Evolutionary conservation across 1,139 yeast genomes (phyloP), one percentile per base, ranked within the genome.

Genomic region (Pichiaceae sp.): DNA sequence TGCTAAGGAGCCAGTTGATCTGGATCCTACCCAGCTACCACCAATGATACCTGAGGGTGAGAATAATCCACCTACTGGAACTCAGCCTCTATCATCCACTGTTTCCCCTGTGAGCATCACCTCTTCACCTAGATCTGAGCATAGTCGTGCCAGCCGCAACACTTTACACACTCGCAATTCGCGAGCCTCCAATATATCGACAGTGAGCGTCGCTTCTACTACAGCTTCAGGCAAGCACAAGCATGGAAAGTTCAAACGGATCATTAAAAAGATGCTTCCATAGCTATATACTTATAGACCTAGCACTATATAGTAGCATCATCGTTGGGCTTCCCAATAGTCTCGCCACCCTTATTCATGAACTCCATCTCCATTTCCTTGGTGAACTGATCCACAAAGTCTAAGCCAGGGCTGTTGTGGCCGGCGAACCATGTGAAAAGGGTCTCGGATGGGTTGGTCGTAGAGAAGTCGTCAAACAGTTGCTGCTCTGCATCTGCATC

Each of bases 311-410:
- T 27, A 27, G 8, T 27, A 27, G n/a, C 12, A 7, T 4, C 14
- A 6, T 7, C 17, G 7, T 39, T 6, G 9, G n/a, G 32, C 23
- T 34, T 34, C 8, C 21, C 17, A 4, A 34, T 12, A 26, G 40
- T 45, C 32, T 42, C 41, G 21, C 47, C 47, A 36, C 53, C 51
- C 31, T 54, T 56, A 21, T 48, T 47, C 30, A 56, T 31, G 37
- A 55, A 50, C 32, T 57, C 60, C 45, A 78, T 84, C 53, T 84
- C 95, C 37, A 85, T 73, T 70, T 82, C 80, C 53, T 82, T 89
- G 7, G 94, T 82, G 78, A 93, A 80, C 3, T 93, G 93, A 31
- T 83, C 95, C 26, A 84, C 95, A 49, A 85, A 85, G 42, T 84
- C 94, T 38, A 85, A 64, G 16, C 95, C 95, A 28, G 83, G 77